phyloP scores from a whole-genome alignment of 2,329 filamentous ascomycete genomes.

The Calonectria hawksworthii region DNA sequence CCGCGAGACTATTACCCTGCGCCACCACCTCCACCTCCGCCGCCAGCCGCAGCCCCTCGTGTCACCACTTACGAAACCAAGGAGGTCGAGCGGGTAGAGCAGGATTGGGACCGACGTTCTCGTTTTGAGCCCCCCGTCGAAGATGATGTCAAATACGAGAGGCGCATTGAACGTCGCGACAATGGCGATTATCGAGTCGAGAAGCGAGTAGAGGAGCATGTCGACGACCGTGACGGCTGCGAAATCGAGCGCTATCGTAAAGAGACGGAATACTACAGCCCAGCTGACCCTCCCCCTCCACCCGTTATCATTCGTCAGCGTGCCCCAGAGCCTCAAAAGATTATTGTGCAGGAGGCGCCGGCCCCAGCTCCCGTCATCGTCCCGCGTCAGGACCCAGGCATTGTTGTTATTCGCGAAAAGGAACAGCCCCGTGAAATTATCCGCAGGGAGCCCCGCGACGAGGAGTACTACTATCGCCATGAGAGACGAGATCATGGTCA shows the following conservation, averaged over 20 bases:
- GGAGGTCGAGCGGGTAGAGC: slow-evolving; percentile 54
- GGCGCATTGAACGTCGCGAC: slow-evolving; percentile 64
- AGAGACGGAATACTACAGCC: slow-evolving; percentile 74
- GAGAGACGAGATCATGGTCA: slow-evolving; percentile 60
- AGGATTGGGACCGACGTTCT: slow-evolving; percentile 61
- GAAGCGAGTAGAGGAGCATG: slow-evolving; percentile 65
- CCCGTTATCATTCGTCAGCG: slow-evolving; percentile 71
- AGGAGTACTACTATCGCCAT: slow-evolving; percentile 67
- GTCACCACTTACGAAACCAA: slow-evolving; percentile 54
- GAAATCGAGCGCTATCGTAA: slow-evolving; percentile 72
- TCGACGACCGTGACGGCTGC: slow-evolving; percentile 59
- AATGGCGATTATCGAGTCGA: slow-evolving; percentile 62
- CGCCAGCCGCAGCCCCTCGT: slow-evolving; percentile 45
- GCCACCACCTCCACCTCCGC: slow-evolving; percentile 40
- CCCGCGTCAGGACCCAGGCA: slow-evolving; percentile 59
- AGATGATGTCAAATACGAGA: slow-evolving; percentile 67
- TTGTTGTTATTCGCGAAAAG: slow-evolving; percentile 60
- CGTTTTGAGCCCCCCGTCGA: slow-evolving; percentile 58
- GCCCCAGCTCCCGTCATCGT: slow-evolving; percentile 66
- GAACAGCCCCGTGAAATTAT: slow-evolving; percentile 55
- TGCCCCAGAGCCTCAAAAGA: slow-evolving; percentile 69
- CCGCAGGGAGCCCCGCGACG: slow-evolving; percentile 55
- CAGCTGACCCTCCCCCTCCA: slow-evolving; percentile 59
- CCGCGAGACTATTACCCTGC: slow-evolving; percentile 42
- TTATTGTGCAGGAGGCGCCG: slow-evolving; percentile 72